Percentiles rank a stretch among this genome's conserved stretches.
Evolutionary conservation across 129 eudicot species (phyloP).

Genomic region (Daucus carota): DNA sequence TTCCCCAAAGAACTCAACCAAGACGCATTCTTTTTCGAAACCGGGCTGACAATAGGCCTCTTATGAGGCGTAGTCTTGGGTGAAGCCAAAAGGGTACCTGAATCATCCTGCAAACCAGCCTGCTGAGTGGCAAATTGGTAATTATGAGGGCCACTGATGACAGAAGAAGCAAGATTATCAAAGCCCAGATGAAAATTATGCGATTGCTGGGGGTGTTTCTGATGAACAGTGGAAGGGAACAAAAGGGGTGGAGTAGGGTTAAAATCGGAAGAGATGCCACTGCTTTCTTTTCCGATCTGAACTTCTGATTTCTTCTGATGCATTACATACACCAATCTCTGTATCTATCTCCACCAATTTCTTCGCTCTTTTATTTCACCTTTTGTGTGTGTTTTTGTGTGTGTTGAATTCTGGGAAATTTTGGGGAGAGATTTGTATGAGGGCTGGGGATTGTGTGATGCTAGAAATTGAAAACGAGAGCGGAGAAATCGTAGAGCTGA

Average conservation of each 20-base stretch:
- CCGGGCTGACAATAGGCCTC: conserved; percentile 37
- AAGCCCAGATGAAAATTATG: conserved; percentile 16
- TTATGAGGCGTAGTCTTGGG: conserved; percentile 55
- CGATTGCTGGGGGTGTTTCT: conserved; percentile 26
- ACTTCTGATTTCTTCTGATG: conserved; percentile 99
- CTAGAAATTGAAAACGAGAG: conserved; percentile 8
- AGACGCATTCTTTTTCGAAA: conserved; percentile 39
- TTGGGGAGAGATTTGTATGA: background rate
- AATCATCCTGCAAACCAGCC: conserved; percentile 22
- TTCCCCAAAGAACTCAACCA: conserved; percentile 34
- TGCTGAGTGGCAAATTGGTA: conserved; percentile 20
- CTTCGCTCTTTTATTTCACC: no score
- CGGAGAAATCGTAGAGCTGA: conserved; percentile 4
- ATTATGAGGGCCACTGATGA: conserved; percentile 18
- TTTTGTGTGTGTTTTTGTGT: background rate
- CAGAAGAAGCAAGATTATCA: background rate
- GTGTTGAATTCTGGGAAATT: background rate
- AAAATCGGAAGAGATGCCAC: conserved; percentile 98
- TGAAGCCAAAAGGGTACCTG: conserved; percentile 22
- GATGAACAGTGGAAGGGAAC: conserved; percentile 28
- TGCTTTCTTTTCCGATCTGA: conserved; percentile 98
- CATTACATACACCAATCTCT: conserved; percentile 44
- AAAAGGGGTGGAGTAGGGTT: conserved; percentile 60
- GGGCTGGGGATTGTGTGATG: background rate
- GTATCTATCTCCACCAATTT: no score